A percentile compares a stretch with the other conserved stretches of the same genome.
Evolutionary conservation across 306 rosid genomes (phyloP).

Genomic region (Lagenaria siceraria): DNA sequence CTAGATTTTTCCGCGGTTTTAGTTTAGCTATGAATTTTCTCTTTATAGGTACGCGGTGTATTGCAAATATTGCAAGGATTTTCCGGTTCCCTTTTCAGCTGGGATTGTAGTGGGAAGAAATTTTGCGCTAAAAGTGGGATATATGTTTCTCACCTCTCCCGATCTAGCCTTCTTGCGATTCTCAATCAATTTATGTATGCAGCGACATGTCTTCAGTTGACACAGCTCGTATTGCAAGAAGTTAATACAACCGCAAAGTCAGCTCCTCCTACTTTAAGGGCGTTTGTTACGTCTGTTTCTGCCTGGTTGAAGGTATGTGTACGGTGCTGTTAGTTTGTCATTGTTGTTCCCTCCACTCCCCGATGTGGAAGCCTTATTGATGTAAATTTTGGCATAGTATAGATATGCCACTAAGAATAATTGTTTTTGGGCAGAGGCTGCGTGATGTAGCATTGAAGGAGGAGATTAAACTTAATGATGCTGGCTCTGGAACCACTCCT

Average conservation of each 20-base stretch:
- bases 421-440: constrained; percentile 41
- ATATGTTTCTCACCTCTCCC: constrained; percentile 54
- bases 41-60: constrained; percentile 63
- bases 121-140: constrained; percentile 50
- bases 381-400: background rate
- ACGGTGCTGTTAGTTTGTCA: background rate
- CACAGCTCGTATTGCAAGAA: constrained; percentile 26
- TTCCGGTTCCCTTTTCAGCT: constrained; percentile 50
- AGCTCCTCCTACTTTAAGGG: constrained; percentile 64
- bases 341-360: background rate
- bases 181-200: constrained; percentile 61
- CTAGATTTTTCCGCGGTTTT: background rate
- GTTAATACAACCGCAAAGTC: constrained; percentile 26
- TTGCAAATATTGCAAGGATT: constrained; percentile 85
- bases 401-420: background rate
- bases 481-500: constrained; percentile 37
- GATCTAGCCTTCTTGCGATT: constrained; percentile 45
- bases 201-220: constrained; percentile 68
- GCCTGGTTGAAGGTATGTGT: constrained; percentile 63
- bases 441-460: constrained; percentile 59
- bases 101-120: constrained; percentile 37
- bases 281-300: constrained; percentile 52
- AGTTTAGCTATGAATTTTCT: background rate
- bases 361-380: background rate
- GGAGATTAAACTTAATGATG: constrained; percentile 33